phyloP scores from a whole-genome alignment of 805 yeast genomes.

The Kodamaea fukazawae region DNA sequence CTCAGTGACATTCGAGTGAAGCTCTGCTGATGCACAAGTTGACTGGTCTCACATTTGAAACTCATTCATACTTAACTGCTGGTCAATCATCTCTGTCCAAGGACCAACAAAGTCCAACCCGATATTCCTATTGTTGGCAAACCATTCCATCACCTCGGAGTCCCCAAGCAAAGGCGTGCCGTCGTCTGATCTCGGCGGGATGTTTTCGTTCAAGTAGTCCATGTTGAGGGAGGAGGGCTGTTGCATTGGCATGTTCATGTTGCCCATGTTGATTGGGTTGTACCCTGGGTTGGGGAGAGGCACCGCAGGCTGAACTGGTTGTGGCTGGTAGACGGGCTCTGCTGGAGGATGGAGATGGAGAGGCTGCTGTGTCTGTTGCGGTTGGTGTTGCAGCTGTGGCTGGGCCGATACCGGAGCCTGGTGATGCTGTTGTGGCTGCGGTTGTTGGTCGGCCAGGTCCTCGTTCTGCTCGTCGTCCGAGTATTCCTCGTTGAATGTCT shows the following conservation, averaged over 20 bases:
- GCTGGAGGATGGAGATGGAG: too few species aligned
- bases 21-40: neutral
- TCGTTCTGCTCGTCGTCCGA: slow-evolving; percentile 12
- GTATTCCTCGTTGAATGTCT: slow-evolving; percentile 14
- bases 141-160: slow-evolving; percentile 45
- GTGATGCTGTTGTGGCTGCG: neutral
- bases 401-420: neutral
- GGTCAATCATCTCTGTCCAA: slow-evolving; percentile 78
- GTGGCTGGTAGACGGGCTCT: too few species aligned
- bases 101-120: slow-evolving; percentile 58
- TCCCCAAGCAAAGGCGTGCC: slow-evolving; percentile 30
- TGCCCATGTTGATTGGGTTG: neutral
- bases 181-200: neutral
- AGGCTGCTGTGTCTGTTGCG: neutral
- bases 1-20: neutral
- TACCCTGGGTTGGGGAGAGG: neutral
- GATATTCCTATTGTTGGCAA: slow-evolving; percentile 35
- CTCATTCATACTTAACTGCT: slow-evolving; percentile 42
- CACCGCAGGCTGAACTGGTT: too few species aligned
- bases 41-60: slow-evolving; percentile 6
- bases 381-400: slow-evolving; percentile 2
- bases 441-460: slow-evolving; percentile 4
- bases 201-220: slow-evolving; percentile 4
- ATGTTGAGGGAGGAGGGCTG: neutral
- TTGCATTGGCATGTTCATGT: neutral